Evolutionary conservation across 2,329 filamentous ascomycete species (phyloP), one percentile per base, ranked within the genome.

Genomic region (Colletotrichum musae): DNA sequence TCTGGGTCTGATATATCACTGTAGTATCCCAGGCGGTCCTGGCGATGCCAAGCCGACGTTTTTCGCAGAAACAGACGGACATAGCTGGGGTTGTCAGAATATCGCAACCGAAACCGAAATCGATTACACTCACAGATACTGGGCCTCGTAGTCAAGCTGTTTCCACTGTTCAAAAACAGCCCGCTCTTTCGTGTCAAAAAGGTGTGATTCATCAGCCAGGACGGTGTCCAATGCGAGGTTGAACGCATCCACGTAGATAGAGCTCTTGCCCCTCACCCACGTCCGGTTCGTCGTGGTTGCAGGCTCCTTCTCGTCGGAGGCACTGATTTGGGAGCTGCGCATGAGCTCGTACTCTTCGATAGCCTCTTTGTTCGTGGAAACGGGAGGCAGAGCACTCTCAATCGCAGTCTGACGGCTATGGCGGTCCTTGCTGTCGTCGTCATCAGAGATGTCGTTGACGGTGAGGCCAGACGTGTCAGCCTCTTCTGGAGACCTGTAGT

Each of bases 161-260:
- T 84, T 88, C 94, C 95, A 99, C 67, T 91, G 85, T 3, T 84
- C 81, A 77, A 99, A 98, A 0, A 98, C 86, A 15, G 87, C 84
- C 75, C 86, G 88, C 80, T 99, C 96, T 18, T 89, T 91, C 67
- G 90, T 88, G 74, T 96, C 88, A 77, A 98, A 99, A 0, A 99
- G 83, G 80, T 97, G 94, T 0, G 89, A 87, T 80, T 99, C 96
- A 66, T 98, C 94, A 57, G 94, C 91, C 13, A 98, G 82, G 4
- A 99, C 96, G 0, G 94, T 97, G 68, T 95, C 91, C 57, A 99
- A 83, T 2, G 95, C 94, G 15, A 98, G 85, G 76, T 97, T 97
- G 84, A 99, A 99, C 0, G 96, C 96, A 81, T 99, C 96, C 18
- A 98, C 94, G 75, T 99, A 99, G 64, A 99, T 94, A 1, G 95